A percentile compares a stretch with the other conserved stretches of the same genome.
These are phyloP conservation scores for Brassica rapa DNA, from an alignment of 345 rosid species.

Conservation along the genomic window DNA sequence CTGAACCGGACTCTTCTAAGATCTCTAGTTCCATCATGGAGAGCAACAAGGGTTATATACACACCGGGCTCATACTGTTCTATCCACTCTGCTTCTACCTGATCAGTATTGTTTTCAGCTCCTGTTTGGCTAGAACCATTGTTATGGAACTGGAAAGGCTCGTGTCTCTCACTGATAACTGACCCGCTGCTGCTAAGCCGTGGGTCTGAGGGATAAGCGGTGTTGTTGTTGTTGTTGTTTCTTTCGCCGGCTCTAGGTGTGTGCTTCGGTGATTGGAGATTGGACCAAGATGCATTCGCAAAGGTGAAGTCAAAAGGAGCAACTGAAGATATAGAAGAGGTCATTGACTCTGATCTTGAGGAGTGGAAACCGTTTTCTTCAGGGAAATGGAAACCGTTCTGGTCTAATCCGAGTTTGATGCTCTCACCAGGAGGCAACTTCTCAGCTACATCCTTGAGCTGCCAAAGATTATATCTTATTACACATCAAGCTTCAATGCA, in stretches of 20 bases:
- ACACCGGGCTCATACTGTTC: conserved; percentile 97
- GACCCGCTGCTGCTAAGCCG: conserved; percentile 54
- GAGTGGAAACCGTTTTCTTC: conserved; percentile 48
- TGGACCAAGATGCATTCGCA: conserved; percentile 50
- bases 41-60: conserved; percentile 83
- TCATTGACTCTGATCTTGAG: conserved; percentile 66
- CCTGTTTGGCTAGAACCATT: conserved; percentile 49
- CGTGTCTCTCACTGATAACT: conserved; percentile 53
- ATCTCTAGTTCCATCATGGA: conserved; percentile 93
- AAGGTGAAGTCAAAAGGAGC: conserved; percentile 46
- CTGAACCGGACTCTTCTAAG: conserved; percentile 81
- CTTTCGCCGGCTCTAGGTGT: conserved; percentile 46
- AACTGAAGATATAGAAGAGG: conserved; percentile 56
- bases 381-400: conserved; percentile 56
- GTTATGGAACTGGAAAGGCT: conserved; percentile 51
- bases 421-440: conserved; percentile 80
- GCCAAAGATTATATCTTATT: conserved; percentile 17
- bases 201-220: conserved; percentile 37
- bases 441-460: conserved; percentile 98
- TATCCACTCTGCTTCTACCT: conserved; percentile 92
- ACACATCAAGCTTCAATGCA: conserved; percentile 15
- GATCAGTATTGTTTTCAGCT: conserved; percentile 43
- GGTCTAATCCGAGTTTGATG: conserved; percentile 60
- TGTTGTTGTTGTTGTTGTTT: conserved; percentile 39
- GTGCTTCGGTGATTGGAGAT: conserved; percentile 48